Conservation (phyloP, 805 yeast species). For the Wickerhamomyces sydowiorum region DNA sequence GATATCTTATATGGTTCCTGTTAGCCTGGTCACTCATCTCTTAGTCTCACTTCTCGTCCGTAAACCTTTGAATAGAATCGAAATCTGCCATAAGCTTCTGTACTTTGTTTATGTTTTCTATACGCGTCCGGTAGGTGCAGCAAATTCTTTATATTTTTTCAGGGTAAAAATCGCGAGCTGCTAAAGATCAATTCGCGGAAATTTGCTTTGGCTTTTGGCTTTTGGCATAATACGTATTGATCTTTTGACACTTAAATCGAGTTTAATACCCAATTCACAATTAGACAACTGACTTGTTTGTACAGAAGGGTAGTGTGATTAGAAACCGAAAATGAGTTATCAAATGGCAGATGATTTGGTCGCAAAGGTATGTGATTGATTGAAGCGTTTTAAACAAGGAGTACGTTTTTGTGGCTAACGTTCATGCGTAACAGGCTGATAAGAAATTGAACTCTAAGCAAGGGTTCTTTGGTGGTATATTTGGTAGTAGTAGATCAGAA, state of each 20-base stretch:
- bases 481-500: constrained; percentile 57
- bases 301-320: too few relatives aligned
- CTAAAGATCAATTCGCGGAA: too few relatives aligned
- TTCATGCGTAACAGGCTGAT: constrained; percentile 55
- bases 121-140: too few relatives aligned
- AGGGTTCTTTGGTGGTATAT: constrained; percentile 59
- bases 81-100: neutral
- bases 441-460: constrained; percentile 63
- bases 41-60: constrained; percentile 8
- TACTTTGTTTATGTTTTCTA: constrained; percentile 6
- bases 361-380: neutral
- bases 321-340: neutral
- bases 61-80: constrained; percentile 3
- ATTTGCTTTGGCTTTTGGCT: too few relatives aligned
- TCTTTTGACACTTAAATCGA: too few relatives aligned
- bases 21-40: constrained; percentile 5
- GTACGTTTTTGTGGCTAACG: too few relatives aligned
- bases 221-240: too few relatives aligned
- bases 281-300: too few relatives aligned
- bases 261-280: too few relatives aligned
- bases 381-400: too few relatives aligned
- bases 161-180: too few relatives aligned
- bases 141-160: too few relatives aligned
- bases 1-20: constrained; percentile 31
- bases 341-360: neutral